Conservation (phyloP, 1,284 basidiomycete species). For the Ganoderma lingzhi region DNA sequence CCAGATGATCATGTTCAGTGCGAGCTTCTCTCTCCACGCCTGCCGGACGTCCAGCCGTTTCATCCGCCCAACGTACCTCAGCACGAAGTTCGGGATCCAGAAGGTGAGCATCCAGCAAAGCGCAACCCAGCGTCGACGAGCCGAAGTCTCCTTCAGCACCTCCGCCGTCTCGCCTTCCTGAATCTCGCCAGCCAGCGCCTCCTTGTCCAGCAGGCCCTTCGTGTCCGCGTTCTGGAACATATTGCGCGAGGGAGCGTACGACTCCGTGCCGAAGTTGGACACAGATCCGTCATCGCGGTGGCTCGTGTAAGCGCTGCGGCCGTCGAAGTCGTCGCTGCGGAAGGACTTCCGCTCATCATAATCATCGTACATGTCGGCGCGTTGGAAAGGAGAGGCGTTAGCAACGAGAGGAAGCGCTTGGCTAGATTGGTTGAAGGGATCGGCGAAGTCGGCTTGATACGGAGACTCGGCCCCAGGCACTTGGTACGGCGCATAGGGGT, state of each 20-base stretch:
- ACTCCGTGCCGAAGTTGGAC: slow-evolving; percentile 87
- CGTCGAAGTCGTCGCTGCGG: slow-evolving; percentile 81
- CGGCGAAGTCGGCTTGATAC: slow-evolving; percentile 54
- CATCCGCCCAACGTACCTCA: slow-evolving; percentile 86
- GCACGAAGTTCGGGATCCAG: slow-evolving; percentile 83
- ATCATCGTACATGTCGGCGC: slow-evolving; percentile 73
- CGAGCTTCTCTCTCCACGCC: slow-evolving; percentile 97
- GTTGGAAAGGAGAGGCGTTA: slow-evolving; percentile 81
- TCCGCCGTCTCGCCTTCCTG: slow-evolving; percentile 89
- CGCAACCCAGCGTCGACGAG: slow-evolving; percentile 88
- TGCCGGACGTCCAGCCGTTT: slow-evolving; percentile 94
- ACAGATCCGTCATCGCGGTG: slow-evolving; percentile 82
- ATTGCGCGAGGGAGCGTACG: slow-evolving; percentile 92
- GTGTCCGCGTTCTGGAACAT: slow-evolving; percentile 91
- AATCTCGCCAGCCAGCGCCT: slow-evolving; percentile 80
- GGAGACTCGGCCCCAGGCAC: slow-evolving; percentile 58
- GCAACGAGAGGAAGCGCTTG: slow-evolving; percentile 79
- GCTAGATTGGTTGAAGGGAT: slow-evolving; percentile 60
- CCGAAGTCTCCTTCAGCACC: slow-evolving; percentile 82
- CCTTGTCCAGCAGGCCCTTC: slow-evolving; percentile 80
- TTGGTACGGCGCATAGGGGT: slow-evolving; percentile 82
- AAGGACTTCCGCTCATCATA: slow-evolving; percentile 83
- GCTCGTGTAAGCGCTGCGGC: slow-evolving; percentile 75
- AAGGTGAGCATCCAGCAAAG: slow-evolving; percentile 93
- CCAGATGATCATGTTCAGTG: slow-evolving; percentile 97